Percentiles rank a stretch among this genome's conserved stretches.
These are phyloP conservation scores for Calonectria crousiana DNA, from an alignment of 2,329 filamentous ascomycete genomes.

Conservation along the genomic window DNA sequence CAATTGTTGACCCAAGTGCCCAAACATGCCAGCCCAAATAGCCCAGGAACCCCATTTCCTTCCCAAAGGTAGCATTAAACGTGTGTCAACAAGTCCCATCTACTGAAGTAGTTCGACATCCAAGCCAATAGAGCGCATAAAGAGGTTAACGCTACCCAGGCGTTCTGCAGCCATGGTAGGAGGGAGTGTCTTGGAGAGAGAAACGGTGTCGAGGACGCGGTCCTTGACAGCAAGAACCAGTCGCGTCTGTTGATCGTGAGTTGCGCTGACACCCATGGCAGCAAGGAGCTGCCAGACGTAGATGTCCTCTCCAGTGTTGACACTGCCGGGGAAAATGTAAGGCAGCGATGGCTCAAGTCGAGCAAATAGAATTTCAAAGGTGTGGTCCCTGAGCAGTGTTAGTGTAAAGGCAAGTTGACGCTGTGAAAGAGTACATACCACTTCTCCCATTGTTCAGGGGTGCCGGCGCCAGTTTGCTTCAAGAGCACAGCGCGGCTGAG, in stretches of 20 bases:
- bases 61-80: constrained; percentile 34
- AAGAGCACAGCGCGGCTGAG: constrained; percentile 93
- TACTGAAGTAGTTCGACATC: constrained; percentile 82
- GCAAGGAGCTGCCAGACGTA: constrained; percentile 99
- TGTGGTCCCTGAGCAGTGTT: constrained; percentile 69
- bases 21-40: constrained; percentile 44
- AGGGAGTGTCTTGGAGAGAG: constrained; percentile 88
- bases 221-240: constrained; percentile 97
- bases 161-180: constrained; percentile 86
- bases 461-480: constrained; percentile 81
- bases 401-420: constrained; percentile 39
- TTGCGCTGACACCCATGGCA: constrained; percentile 92
- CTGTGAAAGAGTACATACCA: constrained; percentile 68
- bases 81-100: constrained; percentile 32
- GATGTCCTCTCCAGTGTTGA: constrained; percentile 90
- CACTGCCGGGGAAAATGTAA: constrained; percentile 90
- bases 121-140: constrained; percentile 98
- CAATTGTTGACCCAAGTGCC: constrained; percentile 36
- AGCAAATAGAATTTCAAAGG: constrained; percentile 91
- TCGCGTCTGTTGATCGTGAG: constrained; percentile 93
- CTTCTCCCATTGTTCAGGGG: constrained; percentile 81
- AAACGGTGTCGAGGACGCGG: constrained; percentile 94
- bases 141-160: constrained; percentile 93
- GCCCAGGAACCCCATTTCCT: constrained; percentile 38
- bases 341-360: constrained; percentile 85